Base-by-base conservation (phyloP, 768 basidiomycete genomes). In the Kwoniella sp. region DNA sequence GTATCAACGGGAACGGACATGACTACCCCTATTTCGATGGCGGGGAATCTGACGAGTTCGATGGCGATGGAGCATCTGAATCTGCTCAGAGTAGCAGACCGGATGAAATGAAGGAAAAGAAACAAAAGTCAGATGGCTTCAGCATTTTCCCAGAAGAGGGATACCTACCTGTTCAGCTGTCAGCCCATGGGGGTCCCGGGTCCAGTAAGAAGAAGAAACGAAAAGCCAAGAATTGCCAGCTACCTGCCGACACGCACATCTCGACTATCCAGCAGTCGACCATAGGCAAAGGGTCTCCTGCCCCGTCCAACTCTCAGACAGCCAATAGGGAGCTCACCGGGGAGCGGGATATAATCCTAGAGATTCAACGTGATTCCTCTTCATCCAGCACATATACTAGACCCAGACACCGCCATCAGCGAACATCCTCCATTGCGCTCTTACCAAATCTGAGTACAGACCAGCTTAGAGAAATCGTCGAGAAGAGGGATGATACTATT, bases 61-160 rank as follows among this genome's bases (percentile, higher is more conserved):
- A 25, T 25, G 48, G 29, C 58, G 48, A 25, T 25, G 48, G 29
- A 48, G 48, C 41, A 45, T 45, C 41, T 45, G 41, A 45, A 17
- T 45, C 41, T 28, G 37, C 23, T 2, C 34, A 57, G 15, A 50
- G 50, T 20, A 60, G 50, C 52, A 34, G 15, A 7, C 55, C 53
- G 45, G 50, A 61, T 55, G 30, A 50, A 22, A n/a, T 34, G 7
- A 23, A 60, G 48, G 58, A 50, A 23, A 63, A 53, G 37, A 63
- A 56, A 41, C 54, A 20, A 53, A 66, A 48, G 15, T 63, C 47
- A 20, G 66, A 62, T 13, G 72, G 72, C 9, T 76, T 66, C 34
- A 71, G 68, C 8, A 73, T 73, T 31, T 71, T 70, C 5, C 74
- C 74, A 0, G 74, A 76, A 53, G 74, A 72, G 31, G 74, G 74